Base-by-base conservation (phyloP, 352 stramenopile genomes). In the Pythium scleroteichum region DNA sequence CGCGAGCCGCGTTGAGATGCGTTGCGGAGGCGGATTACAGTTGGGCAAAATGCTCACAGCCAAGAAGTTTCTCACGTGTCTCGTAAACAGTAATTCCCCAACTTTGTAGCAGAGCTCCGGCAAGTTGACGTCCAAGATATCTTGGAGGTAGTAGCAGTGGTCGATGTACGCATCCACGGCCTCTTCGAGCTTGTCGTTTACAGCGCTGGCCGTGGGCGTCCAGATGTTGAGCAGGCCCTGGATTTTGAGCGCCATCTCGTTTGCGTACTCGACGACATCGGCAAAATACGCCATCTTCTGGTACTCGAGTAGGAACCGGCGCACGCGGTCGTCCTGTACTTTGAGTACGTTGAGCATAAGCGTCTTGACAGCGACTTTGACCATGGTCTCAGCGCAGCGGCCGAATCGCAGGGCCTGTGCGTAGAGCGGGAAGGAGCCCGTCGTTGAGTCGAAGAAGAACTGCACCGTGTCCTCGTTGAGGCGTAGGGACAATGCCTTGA, bases 381-480 rank as follows among this genome's bases (percentile, higher is more conserved):
- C 75, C 84, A 94, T 93, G 33, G 79, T 88, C 65, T 95, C 86
- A 13, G 77, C 64, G 68, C 82, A 92, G 0, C 82, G 66, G 20
- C 80, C 72, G 53, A 95, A 94, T 39, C 61, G 55, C 35, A 95
- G 68, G 42, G 86, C 86, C 27, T 88, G 74, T 33, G 79, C 66
- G 60, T 93, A 94, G 6, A 95, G 59, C 46, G 86, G 83, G 66
- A 95, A 95, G 27, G 68, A 59, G 39, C 66, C 47, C 14, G 56
- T 44, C 50, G 75, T 68, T 19, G 74, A 74, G 66, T 88, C 76
- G 46, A 95, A 81, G 54, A 96, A 96, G 72, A 96, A 96, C 69
- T 96, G 88, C 49, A 96, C 88, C 23, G 88, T 95, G 58, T 95
- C 83, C 23, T 82, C 73, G 53, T 94, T 95, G n/a, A 96, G 70